Evolutionary conservation across 1,139 yeast species (phyloP), one percentile per base, ranked within the genome.

Genomic region (Lodderomyces beijingensis): DNA sequence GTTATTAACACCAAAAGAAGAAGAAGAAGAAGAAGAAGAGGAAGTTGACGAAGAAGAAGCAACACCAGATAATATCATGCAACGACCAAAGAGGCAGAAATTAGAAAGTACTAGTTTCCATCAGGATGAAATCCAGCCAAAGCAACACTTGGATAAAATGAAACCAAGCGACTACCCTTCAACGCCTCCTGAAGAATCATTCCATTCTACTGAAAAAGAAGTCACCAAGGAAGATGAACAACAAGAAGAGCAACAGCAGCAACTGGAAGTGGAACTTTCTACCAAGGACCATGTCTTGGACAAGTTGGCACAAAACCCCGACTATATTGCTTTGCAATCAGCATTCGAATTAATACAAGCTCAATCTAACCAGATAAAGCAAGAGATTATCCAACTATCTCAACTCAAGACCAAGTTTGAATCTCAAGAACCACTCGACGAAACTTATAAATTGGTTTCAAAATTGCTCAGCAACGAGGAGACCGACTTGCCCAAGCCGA

Each of bases 1-100:
- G 22, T 53, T 66, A 25, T 53, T 66, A 37, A 66, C 73, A 1
- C 73, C 73, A 9, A 65, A 64, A 39, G 69, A 66, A 19, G 71
- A 65, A 27, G 68, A 63, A 34, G 64, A 62, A 34, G 63, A 58
- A 27, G 53, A 38, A 14, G 39, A 37, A 16, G 34, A 28, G 11
- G 31, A 27, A 14, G n/a, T n/a, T n/a, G n/a, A n/a, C n/a, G n/a
- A n/a, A n/a, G n/a, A n/a, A n/a, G n/a, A n/a, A n/a, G n/a, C n/a
- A n/a, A n/a, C n/a, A n/a, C n/a, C n/a, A n/a, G n/a, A n/a, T n/a
- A n/a, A 19, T 9, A 23, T 23, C 12, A 23, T 23, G 14, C 7
- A 11, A 23, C 10, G 25, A 12, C 25, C 10, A 10, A 23, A 23
- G 14, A 23, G 14, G 12, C 25, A 14, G 14, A 23, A 23, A 14